phyloP scores from a whole-genome alignment of 108 stramenopile genomes.

The Skeletonema costatum region DNA sequence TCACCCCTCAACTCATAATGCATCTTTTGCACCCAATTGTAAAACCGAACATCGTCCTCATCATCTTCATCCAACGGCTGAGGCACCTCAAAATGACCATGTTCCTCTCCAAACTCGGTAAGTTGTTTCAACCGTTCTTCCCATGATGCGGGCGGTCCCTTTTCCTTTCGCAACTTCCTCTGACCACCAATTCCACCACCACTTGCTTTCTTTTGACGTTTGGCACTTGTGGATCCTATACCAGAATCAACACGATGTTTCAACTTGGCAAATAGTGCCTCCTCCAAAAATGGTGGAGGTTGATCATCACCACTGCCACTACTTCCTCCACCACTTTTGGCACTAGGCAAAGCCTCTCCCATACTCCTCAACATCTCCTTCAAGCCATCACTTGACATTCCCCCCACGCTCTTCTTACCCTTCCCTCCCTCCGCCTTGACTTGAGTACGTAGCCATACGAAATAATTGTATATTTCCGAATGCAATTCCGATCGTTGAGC shows the following conservation, averaged over 20 bases:
- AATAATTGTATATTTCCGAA: conserved; percentile 15
- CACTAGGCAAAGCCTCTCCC: background rate
- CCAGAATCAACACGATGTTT: background rate
- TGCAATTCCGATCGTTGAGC: conserved; percentile 5
- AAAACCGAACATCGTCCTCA: conserved; percentile 13
- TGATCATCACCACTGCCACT: background rate
- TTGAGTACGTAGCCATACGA: conserved; percentile 1
- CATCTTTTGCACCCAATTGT: conserved; percentile 24
- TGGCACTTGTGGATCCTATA: background rate
- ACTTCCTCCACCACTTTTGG: background rate
- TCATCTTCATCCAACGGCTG: background rate
- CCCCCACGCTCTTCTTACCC: background rate
- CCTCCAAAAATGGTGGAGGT: background rate
- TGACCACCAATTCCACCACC: no score
- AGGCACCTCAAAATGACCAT: conserved; percentile 30
- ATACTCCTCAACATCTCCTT: background rate
- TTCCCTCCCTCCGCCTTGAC: background rate
- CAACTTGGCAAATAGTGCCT: background rate
- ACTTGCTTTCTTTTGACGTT: background rate
- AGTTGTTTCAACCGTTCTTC: conserved; percentile 28
- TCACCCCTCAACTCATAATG: conserved; percentile 23
- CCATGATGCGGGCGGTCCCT: conserved; percentile 14
- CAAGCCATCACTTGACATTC: background rate
- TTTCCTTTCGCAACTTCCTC: background rate
- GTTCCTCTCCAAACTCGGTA: background rate